phyloP scores from a whole-genome alignment of 495 filamentous ascomycete species.

The Penicillium mononematosum region DNA sequence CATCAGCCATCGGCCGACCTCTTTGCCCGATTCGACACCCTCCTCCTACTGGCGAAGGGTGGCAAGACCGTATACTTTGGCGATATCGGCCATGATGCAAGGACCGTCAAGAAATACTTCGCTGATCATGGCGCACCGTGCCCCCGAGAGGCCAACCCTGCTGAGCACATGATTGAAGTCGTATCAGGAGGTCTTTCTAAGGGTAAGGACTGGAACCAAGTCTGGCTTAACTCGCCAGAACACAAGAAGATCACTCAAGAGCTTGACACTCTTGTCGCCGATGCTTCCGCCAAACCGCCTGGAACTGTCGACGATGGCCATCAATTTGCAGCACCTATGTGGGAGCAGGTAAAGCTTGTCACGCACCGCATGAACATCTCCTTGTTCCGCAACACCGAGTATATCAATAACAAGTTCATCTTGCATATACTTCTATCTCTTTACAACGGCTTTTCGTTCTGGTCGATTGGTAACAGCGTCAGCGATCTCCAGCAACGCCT shows the following conservation, averaged over 20 bases:
- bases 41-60: conserved; percentile 63
- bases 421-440: conserved; percentile 27
- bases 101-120: conserved; percentile 65
- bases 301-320: conserved; percentile 31
- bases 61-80: conserved; percentile 72
- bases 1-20: conserved; percentile 69
- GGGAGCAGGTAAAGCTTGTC: conserved; percentile 52
- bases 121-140: conserved; percentile 69
- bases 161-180: conserved; percentile 88
- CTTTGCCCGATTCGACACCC: conserved; percentile 68
- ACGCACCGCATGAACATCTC: conserved; percentile 52
- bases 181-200: conserved; percentile 43
- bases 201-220: conserved; percentile 57
- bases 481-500: conserved; percentile 26
- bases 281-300: conserved; percentile 30
- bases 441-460: conserved; percentile 40
- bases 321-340: conserved; percentile 57
- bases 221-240: conserved; percentile 51
- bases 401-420: conserved; percentile 59
- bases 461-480: conserved; percentile 27
- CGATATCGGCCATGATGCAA: conserved; percentile 50
- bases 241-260: conserved; percentile 35
- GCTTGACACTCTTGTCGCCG: conserved; percentile 50
- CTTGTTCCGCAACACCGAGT: conserved; percentile 59
- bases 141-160: conserved; percentile 68